Evolutionary conservation across 2,329 filamentous ascomycete species (phyloP), one percentile per base, ranked within the genome.

Genomic region (Chrysoporthe puriensis): DNA sequence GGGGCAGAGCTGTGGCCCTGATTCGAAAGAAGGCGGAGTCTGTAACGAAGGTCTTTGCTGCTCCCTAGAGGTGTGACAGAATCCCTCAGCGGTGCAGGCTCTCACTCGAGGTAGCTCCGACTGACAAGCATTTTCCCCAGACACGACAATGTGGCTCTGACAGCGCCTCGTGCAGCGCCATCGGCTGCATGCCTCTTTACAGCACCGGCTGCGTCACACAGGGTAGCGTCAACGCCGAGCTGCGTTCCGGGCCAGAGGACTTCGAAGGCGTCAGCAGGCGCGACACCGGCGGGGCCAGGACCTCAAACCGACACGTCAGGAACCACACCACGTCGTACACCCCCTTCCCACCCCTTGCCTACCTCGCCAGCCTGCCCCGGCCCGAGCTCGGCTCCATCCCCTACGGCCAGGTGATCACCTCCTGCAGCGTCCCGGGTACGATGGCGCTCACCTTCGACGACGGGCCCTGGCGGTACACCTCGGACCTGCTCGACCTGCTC

Each of bases 381-480:
- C 80, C 85, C 1, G 81, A 85, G 58, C 69, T 86, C 2, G 88
- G 89, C 16, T 77, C 70, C 4, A 79, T 90, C 3, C 77, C 80
- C 0, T 89, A 90, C 68, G 88, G 88, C 26, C 80, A 76, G 13
- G 84, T 85, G 36, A 86, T 90, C 69, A 87, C 86, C 72, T 78
- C 82, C 70, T 88, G 86, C 71, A 77, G 77, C n/a, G 79, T 80
- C n/a, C 79, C 83, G 2, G 86, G 88, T 63, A 86, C 86, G 13
- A 83, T 91, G 72, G 89, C 89, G 21, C 76, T 91, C 66, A 91
- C 89, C 0, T 91, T 86, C 71, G 89, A 91, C 71, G 89, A 91
- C 74, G 89, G 89, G 1, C 89, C 89, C 32, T 86, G 85, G 70
- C 76, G 82, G 26, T 90, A 88, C 76, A 91, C 89, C 1, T 77